Conservation (phyloP, 176 grass and related monocot genomes). For the Aegilops sharonensis region DNA sequence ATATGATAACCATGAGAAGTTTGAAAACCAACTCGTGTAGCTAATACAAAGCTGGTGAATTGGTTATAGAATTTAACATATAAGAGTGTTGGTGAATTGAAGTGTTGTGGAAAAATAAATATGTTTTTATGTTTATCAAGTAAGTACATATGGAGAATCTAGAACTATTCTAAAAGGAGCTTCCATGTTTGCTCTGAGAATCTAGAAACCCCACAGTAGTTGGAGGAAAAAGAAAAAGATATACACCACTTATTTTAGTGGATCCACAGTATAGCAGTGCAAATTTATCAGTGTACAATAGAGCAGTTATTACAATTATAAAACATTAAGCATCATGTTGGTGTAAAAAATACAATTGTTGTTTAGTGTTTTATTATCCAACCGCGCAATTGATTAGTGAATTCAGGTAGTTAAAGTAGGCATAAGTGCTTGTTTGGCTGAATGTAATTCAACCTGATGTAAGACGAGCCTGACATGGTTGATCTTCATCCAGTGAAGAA, state of each 20-base stretch:
- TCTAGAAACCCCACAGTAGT: background rate
- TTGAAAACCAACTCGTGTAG: background rate
- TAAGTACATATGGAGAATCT: background rate
- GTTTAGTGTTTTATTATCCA: background rate
- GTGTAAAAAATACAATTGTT: background rate
- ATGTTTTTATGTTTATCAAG: background rate
- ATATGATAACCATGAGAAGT: background rate
- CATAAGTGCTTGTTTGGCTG: background rate
- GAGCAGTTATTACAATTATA: no score
- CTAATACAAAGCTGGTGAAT: background rate
- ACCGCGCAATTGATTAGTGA: background rate
- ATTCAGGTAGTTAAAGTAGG: background rate
- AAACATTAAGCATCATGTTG: background rate
- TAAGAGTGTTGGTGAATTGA: constrained; percentile 1
- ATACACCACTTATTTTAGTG: background rate
- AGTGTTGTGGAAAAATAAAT: background rate
- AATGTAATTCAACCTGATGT: background rate
- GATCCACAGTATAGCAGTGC: background rate
- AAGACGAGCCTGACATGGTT: background rate
- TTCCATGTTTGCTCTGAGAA: background rate
- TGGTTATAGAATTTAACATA: background rate
- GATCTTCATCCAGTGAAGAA: constrained; percentile 1
- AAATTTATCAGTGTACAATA: no score
- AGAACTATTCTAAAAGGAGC: background rate
- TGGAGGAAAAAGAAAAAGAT: background rate